Evolutionary conservation across 805 yeast species (phyloP), one percentile per base, ranked within the genome.

Genomic region (Nakazawaea ambrosiae): DNA sequence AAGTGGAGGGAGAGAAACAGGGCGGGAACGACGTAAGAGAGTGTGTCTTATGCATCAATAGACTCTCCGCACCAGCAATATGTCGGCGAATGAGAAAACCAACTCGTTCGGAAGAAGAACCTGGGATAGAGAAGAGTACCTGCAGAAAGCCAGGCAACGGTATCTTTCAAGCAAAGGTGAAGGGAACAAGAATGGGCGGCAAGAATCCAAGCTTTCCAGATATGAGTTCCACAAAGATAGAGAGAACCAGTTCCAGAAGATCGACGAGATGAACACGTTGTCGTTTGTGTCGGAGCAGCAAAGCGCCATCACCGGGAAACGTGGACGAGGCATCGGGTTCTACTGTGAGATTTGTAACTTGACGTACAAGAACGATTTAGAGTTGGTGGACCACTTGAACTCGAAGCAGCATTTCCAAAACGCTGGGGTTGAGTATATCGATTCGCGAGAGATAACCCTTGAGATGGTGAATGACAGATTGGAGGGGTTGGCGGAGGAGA

Each of bases 301-400:
- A 27, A 36, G 49, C 6, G 38, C 42, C 2, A 43, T 52, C 14
- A 46, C 66, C 5, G 60, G 63, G 52, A 37, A 57, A 47, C 31
- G 62, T 43, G 75, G 87, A 37, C 69, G 69, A 39, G 75, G 83
- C 19, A 84, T 85, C 43, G 96, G 97, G 17, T 90, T 90, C 58
- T 73, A 73, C 48, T 92, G 98, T 58, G 83, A 81, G 9, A 56
- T 74, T 2, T 92, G 98, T 57, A 75, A 81, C 45, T 56, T 85
- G 41, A 80, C 90, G 2, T 90, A 75, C 60, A 78, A 87, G 51
- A 97, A 92, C 54, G 81, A 83, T 40, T 60, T 87, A 47, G 82
- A 87, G 44, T 77, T 78, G 53, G 68, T 86, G 3, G 94, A 89
- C 52, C 97, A 92, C 60, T 63, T 86, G 51, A 87, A 85, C 51